Evolutionary conservation across 2,329 filamentous ascomycete genomes (phyloP).

Genomic region (Thelonectria olida): DNA sequence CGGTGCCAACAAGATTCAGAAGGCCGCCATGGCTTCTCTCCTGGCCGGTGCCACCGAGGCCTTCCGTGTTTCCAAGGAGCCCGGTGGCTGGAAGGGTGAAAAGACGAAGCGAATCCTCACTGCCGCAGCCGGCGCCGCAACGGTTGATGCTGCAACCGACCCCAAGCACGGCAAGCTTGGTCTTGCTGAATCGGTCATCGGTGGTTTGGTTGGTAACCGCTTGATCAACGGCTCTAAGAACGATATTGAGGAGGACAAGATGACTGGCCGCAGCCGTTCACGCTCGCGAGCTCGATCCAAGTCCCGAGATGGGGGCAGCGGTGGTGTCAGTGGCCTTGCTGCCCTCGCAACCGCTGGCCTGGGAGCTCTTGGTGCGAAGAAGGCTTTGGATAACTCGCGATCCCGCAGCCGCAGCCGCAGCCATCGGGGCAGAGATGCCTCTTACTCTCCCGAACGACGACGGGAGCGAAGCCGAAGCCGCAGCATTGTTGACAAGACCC

Average conservation of each 20-base stretch:
- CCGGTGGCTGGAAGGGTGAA: conserved; percentile 87
- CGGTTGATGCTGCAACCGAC: conserved; percentile 81
- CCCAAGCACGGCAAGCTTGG: conserved; percentile 82
- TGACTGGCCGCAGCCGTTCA: conserved; percentile 73
- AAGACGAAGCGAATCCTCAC: conserved; percentile 94
- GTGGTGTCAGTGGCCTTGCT: conserved; percentile 60
- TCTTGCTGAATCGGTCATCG: conserved; percentile 86
- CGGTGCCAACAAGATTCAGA: conserved; percentile 72
- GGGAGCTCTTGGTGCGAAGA: conserved; percentile 70
- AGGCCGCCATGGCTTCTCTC: conserved; percentile 90
- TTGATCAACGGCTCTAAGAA: conserved; percentile 82
- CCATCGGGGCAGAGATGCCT: conserved; percentile 60
- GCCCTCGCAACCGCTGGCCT: conserved; percentile 70
- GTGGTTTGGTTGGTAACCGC: conserved; percentile 86
- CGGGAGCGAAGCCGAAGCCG: conserved; percentile 64
- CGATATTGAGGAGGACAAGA: conserved; percentile 69
- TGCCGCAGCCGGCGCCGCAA: conserved; percentile 84
- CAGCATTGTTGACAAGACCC: conserved; percentile 70
- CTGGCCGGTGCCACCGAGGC: conserved; percentile 92
- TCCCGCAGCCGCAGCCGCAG: conserved; percentile 62
- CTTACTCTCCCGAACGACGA: conserved; percentile 56
- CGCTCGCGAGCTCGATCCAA: conserved; percentile 71
- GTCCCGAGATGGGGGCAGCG: conserved; percentile 52
- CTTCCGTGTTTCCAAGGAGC: conserved; percentile 88
- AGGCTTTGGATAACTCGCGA: conserved; percentile 64